A percentile compares a stretch with the other conserved stretches of the same genome.
These are phyloP conservation scores for Kwoniella botswanensis DNA, from an alignment of 768 basidiomycete species.

Conservation along the genomic window DNA sequence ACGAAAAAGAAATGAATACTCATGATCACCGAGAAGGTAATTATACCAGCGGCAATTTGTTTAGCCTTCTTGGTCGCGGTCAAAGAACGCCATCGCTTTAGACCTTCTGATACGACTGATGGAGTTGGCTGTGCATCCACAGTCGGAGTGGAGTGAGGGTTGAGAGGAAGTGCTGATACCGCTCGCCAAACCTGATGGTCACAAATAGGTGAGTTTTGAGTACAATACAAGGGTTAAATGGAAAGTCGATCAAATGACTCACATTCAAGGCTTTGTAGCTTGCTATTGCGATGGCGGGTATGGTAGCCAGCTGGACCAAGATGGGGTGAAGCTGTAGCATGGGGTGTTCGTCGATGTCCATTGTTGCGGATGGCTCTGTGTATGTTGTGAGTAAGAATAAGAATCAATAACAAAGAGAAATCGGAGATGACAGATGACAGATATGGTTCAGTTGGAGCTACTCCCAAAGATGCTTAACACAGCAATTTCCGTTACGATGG, in stretches of 20 bases:
- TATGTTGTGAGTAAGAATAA: not conserved
- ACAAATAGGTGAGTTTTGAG: not conserved
- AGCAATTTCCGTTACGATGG: not conserved
- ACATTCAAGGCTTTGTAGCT: slow-evolving; percentile 20
- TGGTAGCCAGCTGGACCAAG: slow-evolving; percentile 8
- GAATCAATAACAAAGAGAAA: not conserved
- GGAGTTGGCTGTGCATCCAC: not conserved
- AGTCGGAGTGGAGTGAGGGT: not conserved
- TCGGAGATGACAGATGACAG: not conserved
- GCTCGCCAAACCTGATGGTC: slow-evolving; percentile 12
- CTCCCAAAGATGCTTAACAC: not conserved
- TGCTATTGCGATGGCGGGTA: slow-evolving; percentile 13
- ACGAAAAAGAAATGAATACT: slow-evolving; percentile 11
- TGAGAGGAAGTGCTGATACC: slow-evolving; percentile 14
- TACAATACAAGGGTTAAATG: not conserved
- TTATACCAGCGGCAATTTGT: not conserved
- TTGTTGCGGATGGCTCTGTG: not conserved
- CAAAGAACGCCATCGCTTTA: slow-evolving; percentile 3
- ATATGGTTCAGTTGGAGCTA: not conserved
- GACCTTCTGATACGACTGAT: not conserved
- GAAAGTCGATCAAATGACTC: not conserved
- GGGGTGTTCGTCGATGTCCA: slow-evolving; percentile 7
- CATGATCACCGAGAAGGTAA: not conserved
- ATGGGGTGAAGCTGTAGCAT: slow-evolving; percentile 16
- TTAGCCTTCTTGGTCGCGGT: slow-evolving; percentile 11